Evolutionary conservation across 2,329 filamentous ascomycete genomes (phyloP).

Genomic region (Trichocomaceae sp.): DNA sequence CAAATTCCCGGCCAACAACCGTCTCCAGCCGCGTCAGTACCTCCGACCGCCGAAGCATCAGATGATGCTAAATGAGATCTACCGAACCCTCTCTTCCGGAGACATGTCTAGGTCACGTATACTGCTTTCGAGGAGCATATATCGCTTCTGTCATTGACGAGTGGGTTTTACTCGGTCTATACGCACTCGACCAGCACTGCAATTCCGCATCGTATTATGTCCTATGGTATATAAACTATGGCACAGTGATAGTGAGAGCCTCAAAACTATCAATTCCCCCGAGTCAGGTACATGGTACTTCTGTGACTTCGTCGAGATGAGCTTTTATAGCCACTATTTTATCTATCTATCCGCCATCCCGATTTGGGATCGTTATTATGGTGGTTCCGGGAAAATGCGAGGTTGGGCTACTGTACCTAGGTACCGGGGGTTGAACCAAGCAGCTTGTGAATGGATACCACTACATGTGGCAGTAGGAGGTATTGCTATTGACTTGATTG

Average conservation of each 20-base stretch:
- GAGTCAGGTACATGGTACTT: background rate
- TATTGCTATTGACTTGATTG: background rate
- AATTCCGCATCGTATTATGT: background rate
- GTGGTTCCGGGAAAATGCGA: background rate
- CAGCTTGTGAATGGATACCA: background rate
- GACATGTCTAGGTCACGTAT: conserved; percentile 1
- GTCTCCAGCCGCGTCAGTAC: conserved; percentile 25
- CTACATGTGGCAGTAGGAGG: background rate
- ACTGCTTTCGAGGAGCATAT: background rate
- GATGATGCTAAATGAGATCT: conserved; percentile 45
- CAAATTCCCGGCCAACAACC: conserved; percentile 37
- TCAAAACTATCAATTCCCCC: background rate
- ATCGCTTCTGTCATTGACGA: background rate
- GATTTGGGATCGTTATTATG: background rate
- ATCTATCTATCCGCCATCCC: background rate
- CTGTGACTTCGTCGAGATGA: background rate
- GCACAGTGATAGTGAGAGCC: background rate
- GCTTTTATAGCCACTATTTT: background rate
- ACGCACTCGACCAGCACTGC: background rate
- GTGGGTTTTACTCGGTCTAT: background rate
- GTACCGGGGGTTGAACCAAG: conserved; percentile 5
- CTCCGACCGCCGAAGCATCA: conserved; percentile 37
- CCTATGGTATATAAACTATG: background rate
- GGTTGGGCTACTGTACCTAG: background rate
- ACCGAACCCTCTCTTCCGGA: background rate